phyloP scores from a whole-genome alignment of 2,329 filamentous ascomycete species.

The Xylariaceae sp. region DNA sequence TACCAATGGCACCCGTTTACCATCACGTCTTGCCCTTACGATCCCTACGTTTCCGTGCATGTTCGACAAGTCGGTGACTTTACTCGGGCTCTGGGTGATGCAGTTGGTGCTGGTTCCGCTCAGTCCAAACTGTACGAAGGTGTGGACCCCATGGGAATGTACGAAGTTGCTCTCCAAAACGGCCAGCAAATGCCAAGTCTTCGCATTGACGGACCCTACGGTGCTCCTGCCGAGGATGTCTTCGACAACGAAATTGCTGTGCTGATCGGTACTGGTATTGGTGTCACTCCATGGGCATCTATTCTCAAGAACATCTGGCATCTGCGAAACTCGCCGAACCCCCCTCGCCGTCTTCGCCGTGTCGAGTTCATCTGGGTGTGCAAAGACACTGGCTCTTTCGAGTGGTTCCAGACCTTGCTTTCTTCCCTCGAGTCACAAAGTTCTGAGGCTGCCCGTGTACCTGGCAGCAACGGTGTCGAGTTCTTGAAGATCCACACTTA shows the following conservation, averaged over 20 bases:
- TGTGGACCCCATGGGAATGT: constrained; percentile 92
- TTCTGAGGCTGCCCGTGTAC: constrained; percentile 60
- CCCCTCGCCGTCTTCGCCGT: constrained; percentile 80
- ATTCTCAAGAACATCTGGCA: constrained; percentile 99
- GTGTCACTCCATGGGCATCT: constrained; percentile 80
- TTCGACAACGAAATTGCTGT: constrained; percentile 90
- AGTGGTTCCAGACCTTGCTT: constrained; percentile 96
- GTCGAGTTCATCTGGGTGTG: constrained; percentile 99
- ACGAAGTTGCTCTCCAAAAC: constrained; percentile 91
- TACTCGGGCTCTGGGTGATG: constrained; percentile 87
- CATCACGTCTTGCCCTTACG: constrained; percentile 95
- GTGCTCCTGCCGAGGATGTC: constrained; percentile 94
- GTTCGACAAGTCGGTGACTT: constrained; percentile 97
- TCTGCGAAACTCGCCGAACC: constrained; percentile 82
- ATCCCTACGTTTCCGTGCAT: constrained; percentile 91
- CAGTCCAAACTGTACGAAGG: constrained; percentile 88
- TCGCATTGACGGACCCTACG: constrained; percentile 92
- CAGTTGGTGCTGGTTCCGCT: constrained; percentile 83
- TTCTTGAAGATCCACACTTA: constrained; percentile 98
- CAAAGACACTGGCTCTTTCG: constrained; percentile 91
- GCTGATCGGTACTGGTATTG: constrained; percentile 80
- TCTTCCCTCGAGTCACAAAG: constrained; percentile 88
- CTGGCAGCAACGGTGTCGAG: constrained; percentile 66
- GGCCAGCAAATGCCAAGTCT: constrained; percentile 88
- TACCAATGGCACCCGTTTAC: constrained; percentile 99